Evolutionary conservation across 2,329 filamentous ascomycete species (phyloP), one percentile per base, ranked within the genome.

Genomic region (Aspergillus jensenii): DNA sequence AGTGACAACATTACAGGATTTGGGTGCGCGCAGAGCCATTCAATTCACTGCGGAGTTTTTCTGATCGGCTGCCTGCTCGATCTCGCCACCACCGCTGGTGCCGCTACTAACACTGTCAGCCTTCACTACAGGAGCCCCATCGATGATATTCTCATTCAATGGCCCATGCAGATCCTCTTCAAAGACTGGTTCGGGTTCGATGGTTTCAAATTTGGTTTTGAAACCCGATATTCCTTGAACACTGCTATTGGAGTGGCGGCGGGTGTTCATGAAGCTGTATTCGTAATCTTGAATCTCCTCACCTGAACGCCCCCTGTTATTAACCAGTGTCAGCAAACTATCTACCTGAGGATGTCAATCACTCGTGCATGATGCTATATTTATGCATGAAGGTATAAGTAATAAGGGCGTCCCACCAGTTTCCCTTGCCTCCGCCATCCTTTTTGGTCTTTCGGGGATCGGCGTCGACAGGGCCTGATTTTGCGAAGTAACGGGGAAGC

Each of bases 361-460:
- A n/a, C 12, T 23, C 21, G 31, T 17, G 31, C 31, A 51, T 25
- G 23, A 23, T 11, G 19, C 19, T 27, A 4, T 15, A 37, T 15
- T 11, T 37, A 12, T 14, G 44, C 15, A 44, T 14, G 43, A 40
- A 23, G 31, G 41, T 17, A 19, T 41, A 25, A 8, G 14, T 27
- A 31, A 56, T 35, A 55, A 41, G 12, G 8, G 14, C 40, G 4
- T 69, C 88, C 77, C 85, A 96, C 93, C 93, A 99, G 78, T 97
- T 97, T 73, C 90, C 91, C 78, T 90, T 93, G 67, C 93, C 93
- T 66, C 85, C 89, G 63, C 93, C 93, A 71, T 96, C 90, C 82
- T 99, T 99, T 87, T 99, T 99, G 73, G 90, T 88, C 83, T 96
- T 95, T 77, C 91, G 92, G 61, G 95, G 93, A 72, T 96, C 90